Evolutionary conservation across 768 basidiomycete species (phyloP), one percentile per base, ranked within the genome.

Genomic region (Tylopilus sp.): DNA sequence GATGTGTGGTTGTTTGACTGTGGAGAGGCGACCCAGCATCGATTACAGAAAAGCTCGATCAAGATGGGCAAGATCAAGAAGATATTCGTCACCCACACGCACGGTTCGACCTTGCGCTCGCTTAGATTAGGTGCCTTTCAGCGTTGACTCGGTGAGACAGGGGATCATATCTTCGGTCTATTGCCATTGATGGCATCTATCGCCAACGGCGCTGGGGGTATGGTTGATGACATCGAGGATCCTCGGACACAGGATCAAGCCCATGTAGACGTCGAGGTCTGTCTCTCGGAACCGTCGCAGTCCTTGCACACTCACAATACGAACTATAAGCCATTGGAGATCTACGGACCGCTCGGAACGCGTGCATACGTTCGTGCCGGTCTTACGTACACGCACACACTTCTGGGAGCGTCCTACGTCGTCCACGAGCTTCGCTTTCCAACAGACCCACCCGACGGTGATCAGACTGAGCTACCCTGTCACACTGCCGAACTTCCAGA

Each of bases 21-120:
- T 65, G 89, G 89, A 20, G 89, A 91, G 68, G 88, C 82, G 13
- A 91, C 89, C 3, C 89, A 91, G 59, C 80, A 86, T 60, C 88
- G 83, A 58, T 58, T 91, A 4, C 87, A 90, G 67, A 81, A 78
- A 64, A 87, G 85, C 54, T 57, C 49, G 2, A 75, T 93, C n/a
- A 87, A 82, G 67, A 86, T 90, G 83, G 85, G 88, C 26, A 84
- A 68, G 62, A 85, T 93, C 43, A 77, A 79, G 52, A 91, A 91
- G 67, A 80, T 95, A 23, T 92, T 93, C 65, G 82, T 94, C 53
- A 93, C 92, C 1, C 92, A 95, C 69, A 87, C 87, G 0, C 92
- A 94, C 70, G 91, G 91, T 89, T 50, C 31, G 57, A 42, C 12
- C 23, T 40, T 28, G 3, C 11, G 11, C 45, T 41, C 38, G 11